phyloP scores from a whole-genome alignment of 2,329 filamentous ascomycete species.

The Diaporthe helianthi region DNA sequence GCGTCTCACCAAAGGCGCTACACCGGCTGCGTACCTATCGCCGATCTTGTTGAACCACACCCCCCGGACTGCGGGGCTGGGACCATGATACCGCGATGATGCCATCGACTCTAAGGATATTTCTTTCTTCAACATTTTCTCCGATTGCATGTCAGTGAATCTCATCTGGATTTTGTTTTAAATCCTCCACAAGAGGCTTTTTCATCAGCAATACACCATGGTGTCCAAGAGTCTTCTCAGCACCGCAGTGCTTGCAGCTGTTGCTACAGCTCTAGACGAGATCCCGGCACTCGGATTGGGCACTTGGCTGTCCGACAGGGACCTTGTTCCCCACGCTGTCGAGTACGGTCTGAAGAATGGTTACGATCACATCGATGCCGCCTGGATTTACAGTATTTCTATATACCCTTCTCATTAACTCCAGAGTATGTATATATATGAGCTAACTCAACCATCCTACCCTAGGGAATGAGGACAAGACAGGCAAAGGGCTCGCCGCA shows the following conservation, averaged over 20 bases:
- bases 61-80: conserved; percentile 21
- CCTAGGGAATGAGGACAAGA: conserved; percentile 54
- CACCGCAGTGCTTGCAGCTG: conserved; percentile 20
- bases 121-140: background rate
- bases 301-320: conserved; percentile 34
- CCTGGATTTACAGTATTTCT: conserved; percentile 34
- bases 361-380: conserved; percentile 35
- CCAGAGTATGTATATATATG: background rate
- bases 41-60: background rate
- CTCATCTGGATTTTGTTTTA: background rate
- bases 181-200: background rate
- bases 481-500: conserved; percentile 55
- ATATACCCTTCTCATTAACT: rapidly evolving
- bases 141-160: too few relatives aligned
- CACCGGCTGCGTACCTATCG: conserved; percentile 17
- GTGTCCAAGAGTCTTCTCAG: background rate
- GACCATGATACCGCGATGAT: conserved; percentile 22
- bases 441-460: background rate
- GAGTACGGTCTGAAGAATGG: conserved; percentile 33
- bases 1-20: background rate
- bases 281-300: conserved; percentile 34
- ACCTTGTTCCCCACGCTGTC: conserved; percentile 32
- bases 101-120: conserved; percentile 13
- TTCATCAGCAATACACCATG: background rate
- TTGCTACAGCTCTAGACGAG: conserved; percentile 24